Evolutionary conservation across 352 stramenopile species (phyloP).

Genomic region (Globisporangium irregulare): DNA sequence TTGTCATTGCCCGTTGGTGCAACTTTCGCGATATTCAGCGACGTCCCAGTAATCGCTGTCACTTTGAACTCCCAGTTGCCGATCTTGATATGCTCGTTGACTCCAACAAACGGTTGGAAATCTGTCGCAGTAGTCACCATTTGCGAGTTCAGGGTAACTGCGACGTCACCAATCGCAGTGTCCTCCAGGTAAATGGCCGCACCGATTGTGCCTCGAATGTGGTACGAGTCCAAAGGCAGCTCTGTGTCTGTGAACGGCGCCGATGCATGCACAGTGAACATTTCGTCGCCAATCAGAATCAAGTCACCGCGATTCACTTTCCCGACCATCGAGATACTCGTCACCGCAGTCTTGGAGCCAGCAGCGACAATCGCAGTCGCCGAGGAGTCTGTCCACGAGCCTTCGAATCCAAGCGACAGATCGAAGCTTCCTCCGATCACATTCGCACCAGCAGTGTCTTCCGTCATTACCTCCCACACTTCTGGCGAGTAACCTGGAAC

Average conservation of each 20-base stretch:
- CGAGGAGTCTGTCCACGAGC: conserved; percentile 35
- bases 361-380: conserved; percentile 40
- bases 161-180: conserved; percentile 62
- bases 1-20: conserved; percentile 15
- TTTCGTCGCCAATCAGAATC: conserved; percentile 49
- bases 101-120: conserved; percentile 31
- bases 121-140: conserved; percentile 42
- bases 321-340: conserved; percentile 50
- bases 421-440: conserved; percentile 64
- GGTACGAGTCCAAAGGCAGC: conserved; percentile 67
- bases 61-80: conserved; percentile 47
- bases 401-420: conserved; percentile 70
- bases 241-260: conserved; percentile 67
- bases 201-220: conserved; percentile 39
- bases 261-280: conserved; percentile 60
- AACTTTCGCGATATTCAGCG: conserved; percentile 38
- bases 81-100: conserved; percentile 60
- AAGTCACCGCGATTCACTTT: conserved; percentile 64
- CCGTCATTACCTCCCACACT: conserved; percentile 61
- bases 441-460: conserved; percentile 24
- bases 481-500: conserved; percentile 52
- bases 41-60: conserved; percentile 20
- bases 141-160: conserved; percentile 32
- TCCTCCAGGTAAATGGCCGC: conserved; percentile 46
- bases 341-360: conserved; percentile 48